These are phyloP conservation scores for Tylopilus sp. DNA, from an alignment of 768 basidiomycete genomes.

Conservation along the genomic window DNA sequence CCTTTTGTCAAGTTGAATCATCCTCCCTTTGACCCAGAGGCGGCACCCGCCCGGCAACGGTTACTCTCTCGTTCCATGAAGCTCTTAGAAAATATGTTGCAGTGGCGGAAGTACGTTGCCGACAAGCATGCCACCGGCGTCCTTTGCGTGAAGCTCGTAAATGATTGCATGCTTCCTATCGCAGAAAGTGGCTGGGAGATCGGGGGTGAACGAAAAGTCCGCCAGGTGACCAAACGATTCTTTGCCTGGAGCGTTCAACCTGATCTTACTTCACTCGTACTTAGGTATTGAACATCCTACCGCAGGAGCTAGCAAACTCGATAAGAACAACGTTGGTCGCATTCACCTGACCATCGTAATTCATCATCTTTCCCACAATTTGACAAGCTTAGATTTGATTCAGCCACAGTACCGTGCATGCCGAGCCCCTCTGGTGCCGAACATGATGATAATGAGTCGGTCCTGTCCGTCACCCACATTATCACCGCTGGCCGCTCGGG, in stretches of 20 bases:
- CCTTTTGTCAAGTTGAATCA: conserved; percentile 44
- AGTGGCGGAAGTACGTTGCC: conserved; percentile 72
- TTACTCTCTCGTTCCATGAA: conserved; percentile 67
- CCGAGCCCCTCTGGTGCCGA: conserved; percentile 23
- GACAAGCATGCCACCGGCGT: conserved; percentile 55
- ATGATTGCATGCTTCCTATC: conserved; percentile 56
- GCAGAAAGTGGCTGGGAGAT: conserved; percentile 84
- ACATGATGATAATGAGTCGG: conserved; percentile 38
- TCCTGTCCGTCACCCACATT: conserved; percentile 30
- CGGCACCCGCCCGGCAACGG: conserved; percentile 66
- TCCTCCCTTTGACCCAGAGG: conserved; percentile 70
- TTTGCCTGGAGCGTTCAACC: neutral
- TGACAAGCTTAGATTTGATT: conserved; percentile 3
- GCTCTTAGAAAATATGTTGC: conserved; percentile 66
- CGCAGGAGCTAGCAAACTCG: conserved; percentile 25
- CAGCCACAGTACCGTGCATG: neutral
- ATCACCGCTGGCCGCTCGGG: conserved; percentile 37
- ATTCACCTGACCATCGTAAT: conserved; percentile 14
- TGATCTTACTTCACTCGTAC: conserved; percentile 4
- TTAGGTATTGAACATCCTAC: conserved; percentile 25
- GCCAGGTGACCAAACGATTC: conserved; percentile 44
- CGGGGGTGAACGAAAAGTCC: conserved; percentile 66
- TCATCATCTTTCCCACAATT: conserved; percentile 2
- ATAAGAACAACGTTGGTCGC: conserved; percentile 13
- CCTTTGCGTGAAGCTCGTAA: conserved; percentile 54